Evolutionary conservation across 345 rosid genomes (phyloP).

Genomic region (Chamaenerion angustifolium): DNA sequence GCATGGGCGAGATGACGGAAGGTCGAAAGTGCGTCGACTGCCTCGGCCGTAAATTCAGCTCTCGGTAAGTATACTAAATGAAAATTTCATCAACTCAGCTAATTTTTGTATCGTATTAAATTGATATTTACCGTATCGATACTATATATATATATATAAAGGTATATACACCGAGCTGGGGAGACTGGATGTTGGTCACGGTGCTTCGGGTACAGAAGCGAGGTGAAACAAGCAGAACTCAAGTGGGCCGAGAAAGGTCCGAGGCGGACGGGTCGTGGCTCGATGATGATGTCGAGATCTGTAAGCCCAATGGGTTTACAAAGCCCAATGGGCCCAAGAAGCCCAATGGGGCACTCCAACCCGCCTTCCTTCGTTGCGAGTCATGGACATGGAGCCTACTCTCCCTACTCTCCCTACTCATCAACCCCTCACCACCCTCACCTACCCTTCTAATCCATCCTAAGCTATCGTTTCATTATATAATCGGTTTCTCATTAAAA

Average conservation of each 20-base stretch:
- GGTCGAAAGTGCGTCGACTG: constrained; percentile 53
- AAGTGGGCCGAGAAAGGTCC: constrained; percentile 69
- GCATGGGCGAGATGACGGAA: constrained; percentile 61
- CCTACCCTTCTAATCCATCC: constrained; percentile 7
- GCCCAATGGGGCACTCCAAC: constrained; percentile 2
- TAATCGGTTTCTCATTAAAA: too few relatives aligned
- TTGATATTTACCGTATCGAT: too few relatives aligned
- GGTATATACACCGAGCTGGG: constrained; percentile 52
- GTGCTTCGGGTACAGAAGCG: constrained; percentile 18
- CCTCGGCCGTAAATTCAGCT: constrained; percentile 42
- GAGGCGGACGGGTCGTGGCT: constrained; percentile 16
- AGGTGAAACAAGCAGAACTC: constrained; percentile 39
- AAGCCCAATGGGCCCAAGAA: constrained; percentile 4
- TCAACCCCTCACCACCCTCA: constrained; percentile 9
- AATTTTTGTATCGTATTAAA: too few relatives aligned
- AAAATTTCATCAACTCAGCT: too few relatives aligned
- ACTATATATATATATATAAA: too few relatives aligned
- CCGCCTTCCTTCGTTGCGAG: constrained; percentile 7
- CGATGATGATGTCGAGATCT: constrained; percentile 17
- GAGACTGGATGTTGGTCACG: constrained; percentile 19
- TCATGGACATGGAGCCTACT: background rate
- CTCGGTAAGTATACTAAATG: constrained; percentile 29
- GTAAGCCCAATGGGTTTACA: constrained; percentile 12
- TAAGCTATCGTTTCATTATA: too few relatives aligned
- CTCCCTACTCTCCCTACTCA: too few relatives aligned